Percentiles rank a stretch among this genome's conserved stretches.
phyloP scores from a whole-genome alignment of 1,139 yeast genomes.

The Yamadazyma membranifaciens region DNA sequence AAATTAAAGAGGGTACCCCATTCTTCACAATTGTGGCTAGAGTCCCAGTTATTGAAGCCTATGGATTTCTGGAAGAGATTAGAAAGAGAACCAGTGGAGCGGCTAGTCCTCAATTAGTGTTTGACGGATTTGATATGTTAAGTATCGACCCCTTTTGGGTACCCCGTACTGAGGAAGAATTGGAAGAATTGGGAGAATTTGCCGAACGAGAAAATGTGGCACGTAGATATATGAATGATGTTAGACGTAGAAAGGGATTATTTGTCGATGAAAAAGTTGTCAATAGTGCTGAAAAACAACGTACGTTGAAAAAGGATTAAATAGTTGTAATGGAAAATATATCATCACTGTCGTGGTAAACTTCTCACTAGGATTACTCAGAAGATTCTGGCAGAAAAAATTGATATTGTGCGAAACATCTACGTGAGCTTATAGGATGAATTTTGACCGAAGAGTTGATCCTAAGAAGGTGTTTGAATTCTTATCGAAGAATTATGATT shows the following conservation, averaged over 20 bases:
- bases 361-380: neutral
- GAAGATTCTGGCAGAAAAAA: neutral
- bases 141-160: slow-evolving; percentile 99
- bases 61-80: slow-evolving; percentile 94
- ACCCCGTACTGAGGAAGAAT: slow-evolving; percentile 96
- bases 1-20: slow-evolving; percentile 97
- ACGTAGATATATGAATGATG: slow-evolving; percentile 74
- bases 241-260: slow-evolving; percentile 85
- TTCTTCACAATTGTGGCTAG: slow-evolving; percentile 84
- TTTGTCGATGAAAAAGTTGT: slow-evolving; percentile 89
- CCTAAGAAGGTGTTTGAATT: slow-evolving; percentile 32
- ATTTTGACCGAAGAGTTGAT: slow-evolving; percentile 11
- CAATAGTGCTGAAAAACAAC: slow-evolving; percentile 88
- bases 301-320: slow-evolving; percentile 69
- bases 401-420: too few species aligned
- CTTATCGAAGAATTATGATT: slow-evolving; percentile 37
- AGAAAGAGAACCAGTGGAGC: slow-evolving; percentile 94
- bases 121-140: slow-evolving; percentile 81
- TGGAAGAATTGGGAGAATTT: slow-evolving; percentile 88
- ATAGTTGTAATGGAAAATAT: too few species aligned
- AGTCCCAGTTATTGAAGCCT: slow-evolving; percentile 93
- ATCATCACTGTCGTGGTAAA: neutral
- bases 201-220: slow-evolving; percentile 94
- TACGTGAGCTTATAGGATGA: neutral
- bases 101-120: slow-evolving; percentile 92